These are phyloP conservation scores for Aeminium ludgeri DNA, from an alignment of 495 filamentous ascomycete species.

Conservation along the genomic window DNA sequence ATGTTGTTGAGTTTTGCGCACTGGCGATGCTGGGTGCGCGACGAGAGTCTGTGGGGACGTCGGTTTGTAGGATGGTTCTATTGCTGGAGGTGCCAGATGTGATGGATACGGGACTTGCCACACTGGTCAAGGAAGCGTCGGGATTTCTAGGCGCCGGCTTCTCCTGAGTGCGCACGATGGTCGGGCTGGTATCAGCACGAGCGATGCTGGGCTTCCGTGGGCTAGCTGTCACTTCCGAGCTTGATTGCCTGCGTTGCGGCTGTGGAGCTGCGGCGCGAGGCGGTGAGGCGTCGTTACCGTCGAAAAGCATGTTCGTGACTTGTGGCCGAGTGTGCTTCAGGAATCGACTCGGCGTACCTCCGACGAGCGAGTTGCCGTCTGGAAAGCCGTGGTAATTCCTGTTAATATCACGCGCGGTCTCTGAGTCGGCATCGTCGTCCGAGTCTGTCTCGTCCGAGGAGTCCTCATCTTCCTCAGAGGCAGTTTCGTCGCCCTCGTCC, in stretches of 20 bases:
- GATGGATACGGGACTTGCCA: slow-evolving; percentile 3
- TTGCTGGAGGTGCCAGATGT: slow-evolving; percentile 10
- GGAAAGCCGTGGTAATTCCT: slow-evolving; percentile 15
- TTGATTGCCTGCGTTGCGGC: slow-evolving; percentile 8
- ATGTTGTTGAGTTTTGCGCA: neutral
- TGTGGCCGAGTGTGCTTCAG: slow-evolving; percentile 7
- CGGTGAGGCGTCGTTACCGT: slow-evolving; percentile 3
- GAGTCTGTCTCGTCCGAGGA: neutral
- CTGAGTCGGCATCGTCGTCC: neutral
- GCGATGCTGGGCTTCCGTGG: slow-evolving; percentile 10
- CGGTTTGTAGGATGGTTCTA: slow-evolving; percentile 5
- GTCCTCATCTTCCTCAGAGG: neutral
- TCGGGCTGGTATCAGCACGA: slow-evolving; percentile 14
- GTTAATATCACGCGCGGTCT: slow-evolving; percentile 4
- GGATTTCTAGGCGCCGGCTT: neutral
- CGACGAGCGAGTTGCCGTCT: slow-evolving; percentile 14
- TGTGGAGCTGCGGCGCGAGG: neutral
- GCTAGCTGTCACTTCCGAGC: slow-evolving; percentile 1
- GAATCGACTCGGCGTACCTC: slow-evolving; percentile 17
- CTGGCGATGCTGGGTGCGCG: neutral
- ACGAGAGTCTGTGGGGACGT: neutral
- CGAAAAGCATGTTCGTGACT: neutral
- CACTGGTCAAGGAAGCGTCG: slow-evolving; percentile 2
- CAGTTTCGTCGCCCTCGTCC: neutral
- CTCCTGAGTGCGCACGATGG: slow-evolving; percentile 3